Evolutionary conservation across 441 rosid species (phyloP).

Genomic region (Hypseocharis bilobata): DNA sequence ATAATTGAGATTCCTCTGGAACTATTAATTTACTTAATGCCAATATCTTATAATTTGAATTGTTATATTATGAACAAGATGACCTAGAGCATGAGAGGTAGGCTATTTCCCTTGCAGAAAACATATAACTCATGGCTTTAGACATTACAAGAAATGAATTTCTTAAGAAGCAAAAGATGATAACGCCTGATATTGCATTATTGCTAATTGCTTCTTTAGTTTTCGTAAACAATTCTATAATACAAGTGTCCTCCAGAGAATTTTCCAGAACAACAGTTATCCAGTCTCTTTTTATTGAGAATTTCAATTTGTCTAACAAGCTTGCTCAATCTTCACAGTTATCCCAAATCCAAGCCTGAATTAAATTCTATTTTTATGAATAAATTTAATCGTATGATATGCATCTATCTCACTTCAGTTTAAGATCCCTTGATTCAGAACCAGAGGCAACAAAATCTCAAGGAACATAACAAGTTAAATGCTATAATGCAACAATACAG

Average conservation of each 20-base stretch:
- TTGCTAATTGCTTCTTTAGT: not conserved
- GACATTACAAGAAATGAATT: conserved; percentile 1
- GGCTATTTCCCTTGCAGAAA: not conserved
- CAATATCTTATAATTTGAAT: not conserved
- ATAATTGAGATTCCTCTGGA: not conserved
- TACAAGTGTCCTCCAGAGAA: not conserved
- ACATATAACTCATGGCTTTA: not conserved
- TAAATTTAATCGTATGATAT: too few relatives aligned
- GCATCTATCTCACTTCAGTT: too few relatives aligned
- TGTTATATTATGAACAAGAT: not conserved
- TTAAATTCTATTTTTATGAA: too few relatives aligned
- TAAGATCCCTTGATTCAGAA: too few relatives aligned
- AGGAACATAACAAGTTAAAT: too few relatives aligned
- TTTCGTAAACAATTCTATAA: not conserved
- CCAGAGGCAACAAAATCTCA: too few relatives aligned
- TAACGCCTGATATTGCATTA: not conserved
- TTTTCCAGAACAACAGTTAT: not conserved
- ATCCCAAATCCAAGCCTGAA: too few relatives aligned
- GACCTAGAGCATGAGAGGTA: not conserved
- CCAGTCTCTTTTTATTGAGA: not conserved
- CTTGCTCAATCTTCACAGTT: too few relatives aligned
- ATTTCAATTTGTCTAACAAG: too few relatives aligned
- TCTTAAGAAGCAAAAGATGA: not conserved
- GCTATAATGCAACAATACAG: too few relatives aligned
- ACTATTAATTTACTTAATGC: not conserved